Base-by-base conservation (phyloP, 768 basidiomycete genomes). In the Termitomyces sp. region DNA sequence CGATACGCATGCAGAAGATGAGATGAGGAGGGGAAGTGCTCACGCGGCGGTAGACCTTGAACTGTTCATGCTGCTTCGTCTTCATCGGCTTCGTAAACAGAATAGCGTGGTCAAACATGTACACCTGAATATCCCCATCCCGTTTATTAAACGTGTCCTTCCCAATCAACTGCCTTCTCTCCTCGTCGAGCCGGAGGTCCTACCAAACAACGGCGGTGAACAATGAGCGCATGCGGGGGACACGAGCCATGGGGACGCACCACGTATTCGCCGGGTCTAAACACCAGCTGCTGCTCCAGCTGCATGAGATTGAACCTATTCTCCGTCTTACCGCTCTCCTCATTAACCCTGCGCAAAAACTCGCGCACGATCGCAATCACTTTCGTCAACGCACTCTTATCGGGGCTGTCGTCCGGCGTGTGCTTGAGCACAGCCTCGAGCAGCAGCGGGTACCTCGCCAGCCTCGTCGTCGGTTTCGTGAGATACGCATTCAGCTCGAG, bases 401-500 rank as follows among this genome's bases (percentile, higher is more conserved):
- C 97, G 0, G 89, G 85, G 66, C 86, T 91, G 67, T 94, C 93
- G 30, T 94, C 92, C 0, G 90, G 85, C 0, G 97, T 99, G 53
- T 95, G 86, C 72, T 98, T 98, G 58, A 89, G 75, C 12, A 97
- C 92, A 16, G 93, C 95, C 64, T 93, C 94, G 33, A 99, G 80
- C 2, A 98, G 77, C 2, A 99, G 80, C 7, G 97, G 97, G 71
- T 98, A 98, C 63, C 97, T 81, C n/a, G 96, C 97, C 30, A 99
- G 80, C 66, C 97, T 88, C 5, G 97, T 98, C 2, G 97, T 98
- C 1, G 97, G 97, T 72, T 98, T 98, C 7, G 97, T 99, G 43
- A 99, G 78, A 72, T 98, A 99, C 1, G 93, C 97, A 70, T 99
- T 99, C 51, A 99, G 76, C 73, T 99, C 97, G 38, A 98, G 83